Base-by-base conservation (phyloP, 805 yeast species). In the Saccharomycopsis amapae region DNA sequence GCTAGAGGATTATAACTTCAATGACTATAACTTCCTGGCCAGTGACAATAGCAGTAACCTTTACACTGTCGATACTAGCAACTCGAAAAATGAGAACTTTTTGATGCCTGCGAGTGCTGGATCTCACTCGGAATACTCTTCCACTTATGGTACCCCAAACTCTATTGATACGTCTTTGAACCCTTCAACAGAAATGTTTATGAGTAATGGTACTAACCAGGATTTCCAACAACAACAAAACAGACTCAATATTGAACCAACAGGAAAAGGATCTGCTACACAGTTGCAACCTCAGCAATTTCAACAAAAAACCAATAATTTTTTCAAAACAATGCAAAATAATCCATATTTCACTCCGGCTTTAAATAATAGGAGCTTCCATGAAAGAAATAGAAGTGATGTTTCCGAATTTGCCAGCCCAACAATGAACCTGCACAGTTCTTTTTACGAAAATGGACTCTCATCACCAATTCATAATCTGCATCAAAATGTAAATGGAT, bases 281-380 rank as follows among this genome's bases (percentile, higher is more conserved):
- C 58, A 2, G 66, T 65, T 5, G 65, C 61, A 1, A 66, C 69
- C 2, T 69, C 68, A 25, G 12, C 15, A 20, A n/a, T 13, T 13
- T 23, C 45, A 30, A n/a, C 46, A 38, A 25, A n/a, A 17, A 28
- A 20, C 7, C 12, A 24, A 28, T 20, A 32, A 15, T 30, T 20
- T n/a, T 12, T 25, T 12, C 19, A 32, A 18, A 36, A 19, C 40
- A 19, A 31, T n/a, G 25, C 40, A 34, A 13, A 15, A 17, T 19
- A 42, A 26, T 25, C 33, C 15, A n/a, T 28, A 36, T 39, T 38
- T 44, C 32, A 42, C 45, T 7, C 45, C 39, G 4, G 5, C 7
- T 5, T 22, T 35, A 15, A 23, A 26, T 15, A 3, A 6, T 4
- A 23, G 15, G 7, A 35, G 12, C 17, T 39, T 31, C 19, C 53